These are phyloP conservation scores for Cymbidium sinense DNA, from an alignment of 106 monocot genomes.

Conservation along the genomic window DNA sequence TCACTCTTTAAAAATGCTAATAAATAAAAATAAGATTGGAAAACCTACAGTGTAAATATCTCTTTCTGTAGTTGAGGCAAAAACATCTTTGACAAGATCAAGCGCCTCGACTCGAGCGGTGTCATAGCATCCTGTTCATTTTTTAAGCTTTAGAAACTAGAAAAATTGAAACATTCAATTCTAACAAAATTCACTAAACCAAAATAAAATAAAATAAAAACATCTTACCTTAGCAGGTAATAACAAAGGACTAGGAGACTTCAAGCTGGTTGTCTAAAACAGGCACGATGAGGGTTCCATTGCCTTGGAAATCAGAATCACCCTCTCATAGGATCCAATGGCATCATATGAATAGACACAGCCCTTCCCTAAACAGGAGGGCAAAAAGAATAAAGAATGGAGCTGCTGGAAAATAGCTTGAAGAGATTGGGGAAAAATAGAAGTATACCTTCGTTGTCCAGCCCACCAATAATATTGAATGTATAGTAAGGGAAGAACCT, in stretches of 20 bases:
- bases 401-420: not conserved
- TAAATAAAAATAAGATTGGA: not conserved
- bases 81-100: conserved; percentile 95
- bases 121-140: conserved; percentile 84
- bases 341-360: conserved; percentile 98
- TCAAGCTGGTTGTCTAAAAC: conserved; percentile 96
- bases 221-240: conserved; percentile 77
- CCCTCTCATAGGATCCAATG: conserved; percentile 96
- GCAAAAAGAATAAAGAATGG: not conserved
- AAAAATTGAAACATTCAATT: not conserved
- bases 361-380: conserved; percentile 62
- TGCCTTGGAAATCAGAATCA: conserved; percentile 81
- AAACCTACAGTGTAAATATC: conserved; percentile 89
- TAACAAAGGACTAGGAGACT: conserved; percentile 90
- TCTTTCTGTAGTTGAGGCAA: conserved; percentile 94
- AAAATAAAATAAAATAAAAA: too few species aligned
- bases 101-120: conserved; percentile 74
- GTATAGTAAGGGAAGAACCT: conserved; percentile 98
- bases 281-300: conserved; percentile 78
- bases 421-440: not conserved
- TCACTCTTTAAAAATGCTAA: not conserved
- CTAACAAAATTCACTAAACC: not conserved
- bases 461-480: conserved; percentile 91
- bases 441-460: conserved; percentile 80
- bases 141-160: not conserved